Base-by-base conservation (phyloP, 2,329 filamentous ascomycete species). In the Fusarium sp. region DNA sequence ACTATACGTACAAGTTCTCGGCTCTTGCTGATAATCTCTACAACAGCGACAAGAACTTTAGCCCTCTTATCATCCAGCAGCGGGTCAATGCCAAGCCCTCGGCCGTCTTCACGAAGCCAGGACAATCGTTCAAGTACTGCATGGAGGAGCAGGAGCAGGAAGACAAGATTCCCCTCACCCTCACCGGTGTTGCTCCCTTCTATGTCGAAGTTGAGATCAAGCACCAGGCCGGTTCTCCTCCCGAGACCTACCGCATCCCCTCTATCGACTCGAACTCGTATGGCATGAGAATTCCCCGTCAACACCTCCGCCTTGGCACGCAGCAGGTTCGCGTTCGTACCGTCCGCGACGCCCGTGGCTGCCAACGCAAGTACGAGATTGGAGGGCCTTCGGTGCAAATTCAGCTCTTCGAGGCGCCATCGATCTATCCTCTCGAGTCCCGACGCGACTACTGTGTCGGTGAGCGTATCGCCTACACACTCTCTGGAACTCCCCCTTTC, bases 111-210 rank as follows among this genome's bases (percentile, higher is more conserved):
- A 88, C 89, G 67, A 94, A 94, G 74, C 94, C 95, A 4, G 95
- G 95, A 17, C 96, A 96, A 81, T 95, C 94, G 1, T 98, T 98
- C 86, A 97, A 96, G 80, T 98, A 96, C 83, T 99, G 96, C 84
- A 92, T 95, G 81, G 92, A 95, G 56, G 94, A 98, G 77, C 89
- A 93, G 59, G 90, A 91, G 62, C 90, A 92, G 35, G 94, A 97
- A 77, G 95, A 99, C 79, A 91, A 90, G 44, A 98, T 99, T 63
- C 95, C 96, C 0, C 92, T 99, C 67, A 92, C 90, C 3, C 87
- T 99, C 20, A 93, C 93, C 67, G 96, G 96, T 42, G 87, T 92
- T 17, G 91, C 96, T 8, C 96, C 96, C 0, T 99, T 99, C 84
- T 92, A 92, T 56, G 86, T 99, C 6, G 96, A 98, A 80, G 89